Conservation (phyloP, 2,329 filamentous ascomycete genomes). For the Coniosporium tulheliwenetii region DNA sequence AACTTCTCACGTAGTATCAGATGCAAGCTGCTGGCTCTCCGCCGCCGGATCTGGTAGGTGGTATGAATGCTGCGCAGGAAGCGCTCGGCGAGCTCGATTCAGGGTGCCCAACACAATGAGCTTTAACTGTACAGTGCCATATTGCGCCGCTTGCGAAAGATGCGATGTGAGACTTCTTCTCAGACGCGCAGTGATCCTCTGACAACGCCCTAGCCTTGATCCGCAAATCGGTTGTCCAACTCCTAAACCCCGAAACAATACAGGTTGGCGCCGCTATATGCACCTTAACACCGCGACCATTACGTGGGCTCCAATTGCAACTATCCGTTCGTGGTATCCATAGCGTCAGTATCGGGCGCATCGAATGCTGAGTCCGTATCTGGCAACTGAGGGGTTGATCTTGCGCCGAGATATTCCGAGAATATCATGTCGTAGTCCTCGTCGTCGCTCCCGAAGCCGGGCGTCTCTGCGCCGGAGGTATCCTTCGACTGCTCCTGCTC, state of each 20-base stretch:
- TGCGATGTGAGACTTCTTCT: too few species aligned
- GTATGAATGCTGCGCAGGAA: constrained; percentile 73
- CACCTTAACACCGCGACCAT: too few species aligned
- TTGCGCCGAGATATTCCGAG: constrained; percentile 13
- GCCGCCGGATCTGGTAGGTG: constrained; percentile 77
- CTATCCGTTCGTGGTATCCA: neutral
- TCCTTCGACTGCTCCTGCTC: constrained; percentile 6
- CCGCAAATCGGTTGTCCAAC: too few species aligned
- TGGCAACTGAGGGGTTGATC: neutral
- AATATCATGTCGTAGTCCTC: constrained; percentile 48
- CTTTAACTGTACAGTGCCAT: constrained; percentile 3
- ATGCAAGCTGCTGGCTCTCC: constrained; percentile 95
- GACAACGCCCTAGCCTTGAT: too few species aligned
- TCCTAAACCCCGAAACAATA: too few species aligned
- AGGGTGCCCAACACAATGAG: constrained; percentile 47
- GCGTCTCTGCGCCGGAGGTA: neutral
- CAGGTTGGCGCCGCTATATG: too few species aligned
- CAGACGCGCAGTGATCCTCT: too few species aligned
- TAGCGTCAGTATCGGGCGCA: neutral
- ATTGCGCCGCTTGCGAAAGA: too few species aligned
- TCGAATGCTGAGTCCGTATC: neutral
- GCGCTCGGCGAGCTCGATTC: constrained; percentile 33
- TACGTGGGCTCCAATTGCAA: neutral
- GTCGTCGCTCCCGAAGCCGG: constrained; percentile 36
- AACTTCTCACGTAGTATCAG: constrained; percentile 28